phyloP scores from a whole-genome alignment of 2,329 filamentous ascomycete genomes.

The Tolypocladium nubicola region DNA sequence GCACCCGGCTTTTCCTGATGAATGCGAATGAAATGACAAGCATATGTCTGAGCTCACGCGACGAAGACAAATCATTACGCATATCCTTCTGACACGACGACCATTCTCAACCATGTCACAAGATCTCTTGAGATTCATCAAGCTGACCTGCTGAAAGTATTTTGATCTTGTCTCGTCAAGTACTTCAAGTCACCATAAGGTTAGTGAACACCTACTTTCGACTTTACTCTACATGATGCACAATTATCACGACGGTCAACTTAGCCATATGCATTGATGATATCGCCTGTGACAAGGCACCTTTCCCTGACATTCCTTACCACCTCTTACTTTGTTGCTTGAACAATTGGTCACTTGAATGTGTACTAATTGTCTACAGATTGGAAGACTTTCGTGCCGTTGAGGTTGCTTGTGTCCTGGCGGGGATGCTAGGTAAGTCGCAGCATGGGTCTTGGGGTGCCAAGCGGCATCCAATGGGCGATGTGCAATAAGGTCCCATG shows the following conservation, averaged over 20 bases:
- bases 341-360: not conserved
- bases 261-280: slow-evolving; percentile 37
- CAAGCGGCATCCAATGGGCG: not conserved
- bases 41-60: slow-evolving; percentile 83
- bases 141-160: not conserved
- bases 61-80: slow-evolving; percentile 28
- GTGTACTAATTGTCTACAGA: slow-evolving; percentile 2
- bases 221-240: slow-evolving; percentile 24
- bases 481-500: not conserved
- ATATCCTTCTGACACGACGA: slow-evolving; percentile 6
- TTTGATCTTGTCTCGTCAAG: not conserved
- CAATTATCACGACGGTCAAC: slow-evolving; percentile 38
- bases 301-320: slow-evolving; percentile 14
- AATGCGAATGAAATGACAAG: slow-evolving; percentile 82
- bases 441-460: not conserved
- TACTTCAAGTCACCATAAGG: not conserved
- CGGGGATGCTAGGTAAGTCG: not conserved
- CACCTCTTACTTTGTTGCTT: not conserved
- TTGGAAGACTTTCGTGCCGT: too few relatives aligned
- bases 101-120: not conserved
- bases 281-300: slow-evolving; percentile 35
- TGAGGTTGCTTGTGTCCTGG: not conserved
- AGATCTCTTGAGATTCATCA: not conserved
- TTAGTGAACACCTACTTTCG: not conserved
- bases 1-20: slow-evolving; percentile 49